Base-by-base conservation (phyloP, 768 basidiomycete species). In the Tricholoma furcatifolium region DNA sequence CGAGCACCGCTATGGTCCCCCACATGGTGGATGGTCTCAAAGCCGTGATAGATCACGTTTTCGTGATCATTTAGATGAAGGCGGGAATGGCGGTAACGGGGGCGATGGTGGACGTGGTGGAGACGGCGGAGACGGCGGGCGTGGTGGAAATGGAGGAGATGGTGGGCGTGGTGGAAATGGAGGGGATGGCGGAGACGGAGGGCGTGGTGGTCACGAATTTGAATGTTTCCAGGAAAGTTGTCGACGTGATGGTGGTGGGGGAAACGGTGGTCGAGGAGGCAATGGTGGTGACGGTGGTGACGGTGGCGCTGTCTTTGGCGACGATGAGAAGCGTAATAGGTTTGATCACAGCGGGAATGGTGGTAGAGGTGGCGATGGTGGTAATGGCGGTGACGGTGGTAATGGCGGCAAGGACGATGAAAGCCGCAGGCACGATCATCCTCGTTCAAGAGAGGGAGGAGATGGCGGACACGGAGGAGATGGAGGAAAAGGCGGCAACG, bases 1-100 rank as follows among this genome's bases (percentile, higher is more conserved):
- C 7, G 43, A 38, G 35, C 35, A 24, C 20, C 40, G 11, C 7
- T 27, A 43, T 27, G 32, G 34, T 12, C 40, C 42, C 39, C 49
- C 15, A 43, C 49, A 43, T 41, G 49, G 41, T n/a, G 43, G 49
- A 8, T 10, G 30, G 39, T 53, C 52, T 47, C 24, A 43, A 20
- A 35, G 43, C 30, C 43, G 21, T 9, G 34, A 43, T 39, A 45
- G 52, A 53, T 53, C 52, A 42, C 52, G 45, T 15, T 47, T 20
- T 46, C 45, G 46, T 12, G 41, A 17, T 43, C 12, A 53, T 32
- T 17, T 5, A 32, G 14, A 18, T 2, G 34, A 21, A 12, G 35
- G 47, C 24, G 42, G 40, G 6, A 6, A 15, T 24, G 38, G 51
- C 23, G 44, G 51, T 11, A 30, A 18, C 18, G 51, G 44, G 10